Conservation (phyloP, 129 eudicot species). For the Helichrysum umbraculigerum region DNA sequence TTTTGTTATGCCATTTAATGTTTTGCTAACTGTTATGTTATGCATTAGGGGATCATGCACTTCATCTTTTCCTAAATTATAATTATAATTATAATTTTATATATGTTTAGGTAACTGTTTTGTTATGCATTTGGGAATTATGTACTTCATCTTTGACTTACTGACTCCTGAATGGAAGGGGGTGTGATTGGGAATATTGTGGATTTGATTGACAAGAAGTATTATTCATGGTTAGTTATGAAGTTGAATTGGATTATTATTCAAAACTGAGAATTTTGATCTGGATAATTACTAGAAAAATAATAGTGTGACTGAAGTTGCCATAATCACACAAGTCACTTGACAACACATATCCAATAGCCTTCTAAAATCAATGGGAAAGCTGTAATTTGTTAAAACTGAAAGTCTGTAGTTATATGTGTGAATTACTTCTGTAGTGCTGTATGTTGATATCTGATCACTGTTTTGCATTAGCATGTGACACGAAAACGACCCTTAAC, state of each 20-base stretch:
- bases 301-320: not conserved
- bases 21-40: constrained; percentile 5
- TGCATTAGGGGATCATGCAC: not conserved
- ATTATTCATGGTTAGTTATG: not conserved
- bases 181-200: constrained; percentile 12
- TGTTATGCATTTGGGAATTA: constrained; percentile 2
- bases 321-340: not conserved
- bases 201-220: constrained; percentile 16
- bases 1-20: constrained; percentile 2
- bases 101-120: constrained; percentile 12
- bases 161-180: not conserved
- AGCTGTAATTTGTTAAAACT: not conserved
- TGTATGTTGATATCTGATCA: not conserved
- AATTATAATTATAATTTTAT: too few species aligned
- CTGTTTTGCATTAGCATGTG: constrained; percentile 7
- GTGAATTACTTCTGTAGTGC: not conserved
- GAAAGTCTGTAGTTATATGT: not conserved
- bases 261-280: not conserved
- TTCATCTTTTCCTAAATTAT: too few species aligned
- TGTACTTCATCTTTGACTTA: not conserved
- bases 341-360: not conserved
- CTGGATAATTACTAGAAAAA: not conserved
- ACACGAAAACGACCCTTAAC: constrained; percentile 8
- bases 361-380: not conserved
- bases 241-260: not conserved